These are phyloP conservation scores for Aureobasidium sp. DNA, from an alignment of 2,329 filamentous ascomycete species.

Conservation along the genomic window DNA sequence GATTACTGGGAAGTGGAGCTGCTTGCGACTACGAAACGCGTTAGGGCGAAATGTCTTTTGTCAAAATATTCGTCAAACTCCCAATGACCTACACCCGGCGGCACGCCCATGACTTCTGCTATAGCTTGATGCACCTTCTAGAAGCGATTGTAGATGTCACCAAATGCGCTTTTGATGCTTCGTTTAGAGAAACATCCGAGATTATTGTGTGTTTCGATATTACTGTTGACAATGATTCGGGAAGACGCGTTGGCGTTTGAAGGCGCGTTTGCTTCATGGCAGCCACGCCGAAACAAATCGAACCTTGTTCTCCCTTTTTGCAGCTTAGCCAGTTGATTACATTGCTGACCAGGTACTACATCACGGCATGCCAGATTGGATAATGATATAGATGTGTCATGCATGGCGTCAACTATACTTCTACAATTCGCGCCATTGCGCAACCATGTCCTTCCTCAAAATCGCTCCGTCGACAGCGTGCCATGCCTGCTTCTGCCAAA, in stretches of 20 bases:
- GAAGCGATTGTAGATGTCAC: not conserved
- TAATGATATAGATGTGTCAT: constrained; percentile 3
- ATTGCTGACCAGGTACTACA: not conserved
- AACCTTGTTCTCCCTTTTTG: not conserved
- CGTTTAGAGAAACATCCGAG: not conserved
- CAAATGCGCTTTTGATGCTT: not conserved
- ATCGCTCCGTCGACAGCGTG: not conserved
- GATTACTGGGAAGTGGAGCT: constrained; percentile 72
- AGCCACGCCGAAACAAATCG: not conserved
- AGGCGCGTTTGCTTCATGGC: not conserved
- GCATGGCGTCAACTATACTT: constrained; percentile 13
- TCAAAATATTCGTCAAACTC: not conserved
- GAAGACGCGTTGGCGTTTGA: constrained; percentile 15
- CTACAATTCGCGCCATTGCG: not conserved
- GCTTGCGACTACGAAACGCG: constrained; percentile 62
- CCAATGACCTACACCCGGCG: constrained; percentile 26
- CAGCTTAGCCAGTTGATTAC: not conserved
- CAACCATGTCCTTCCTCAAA: not conserved
- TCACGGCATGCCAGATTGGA: too few species aligned
- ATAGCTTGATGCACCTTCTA: not conserved
- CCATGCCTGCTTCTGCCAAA: not conserved
- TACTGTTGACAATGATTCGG: constrained; percentile 9
- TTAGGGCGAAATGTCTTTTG: constrained; percentile 7
- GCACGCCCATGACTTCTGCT: constrained; percentile 24
- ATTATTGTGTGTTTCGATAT: not conserved